Evolutionary conservation across 345 rosid genomes (phyloP).

Genomic region (Bruguiera parviflora): DNA sequence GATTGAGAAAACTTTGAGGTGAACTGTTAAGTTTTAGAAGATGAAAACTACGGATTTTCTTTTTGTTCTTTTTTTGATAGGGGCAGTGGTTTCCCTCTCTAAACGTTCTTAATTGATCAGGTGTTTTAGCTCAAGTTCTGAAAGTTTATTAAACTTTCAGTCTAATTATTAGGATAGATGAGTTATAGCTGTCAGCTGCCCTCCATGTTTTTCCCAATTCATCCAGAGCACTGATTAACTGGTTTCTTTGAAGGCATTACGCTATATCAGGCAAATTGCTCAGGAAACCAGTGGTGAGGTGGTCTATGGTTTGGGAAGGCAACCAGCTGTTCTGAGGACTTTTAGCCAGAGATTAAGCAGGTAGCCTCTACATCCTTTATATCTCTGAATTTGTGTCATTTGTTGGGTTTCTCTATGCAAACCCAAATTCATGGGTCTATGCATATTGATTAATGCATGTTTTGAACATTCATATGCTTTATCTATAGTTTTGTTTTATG

Average conservation of each 20-base stretch:
- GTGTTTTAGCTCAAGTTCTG: too few species aligned
- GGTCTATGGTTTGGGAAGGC: conserved; percentile 91
- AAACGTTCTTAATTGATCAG: too few species aligned
- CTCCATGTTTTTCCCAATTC: neutral
- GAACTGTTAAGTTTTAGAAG: too few species aligned
- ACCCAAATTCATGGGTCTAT: neutral
- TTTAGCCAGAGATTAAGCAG: conserved; percentile 96
- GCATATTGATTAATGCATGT: neutral
- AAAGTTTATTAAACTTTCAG: too few species aligned
- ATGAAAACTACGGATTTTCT: too few species aligned
- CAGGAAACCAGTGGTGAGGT: conserved; percentile 96
- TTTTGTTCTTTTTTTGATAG: too few species aligned
- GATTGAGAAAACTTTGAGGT: too few species aligned
- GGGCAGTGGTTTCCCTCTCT: too few species aligned
- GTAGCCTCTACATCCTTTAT: conserved; percentile 29
- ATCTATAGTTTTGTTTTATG: neutral
- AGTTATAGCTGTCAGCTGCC: too few species aligned
- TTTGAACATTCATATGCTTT: neutral
- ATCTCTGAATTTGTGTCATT: neutral
- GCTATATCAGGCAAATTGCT: conserved; percentile 80
- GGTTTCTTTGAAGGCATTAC: conserved; percentile 58
- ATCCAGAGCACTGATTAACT: conserved; percentile 11
- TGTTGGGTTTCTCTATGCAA: neutral
- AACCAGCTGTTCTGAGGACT: conserved; percentile 90
- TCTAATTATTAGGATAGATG: too few species aligned